Percentiles rank a stretch among this genome's conserved stretches.
These are phyloP conservation scores for bread wheat (Triticum aestivum) DNA, from an alignment of 176 grass and related monocot species.

Conservation along the genomic window DNA sequence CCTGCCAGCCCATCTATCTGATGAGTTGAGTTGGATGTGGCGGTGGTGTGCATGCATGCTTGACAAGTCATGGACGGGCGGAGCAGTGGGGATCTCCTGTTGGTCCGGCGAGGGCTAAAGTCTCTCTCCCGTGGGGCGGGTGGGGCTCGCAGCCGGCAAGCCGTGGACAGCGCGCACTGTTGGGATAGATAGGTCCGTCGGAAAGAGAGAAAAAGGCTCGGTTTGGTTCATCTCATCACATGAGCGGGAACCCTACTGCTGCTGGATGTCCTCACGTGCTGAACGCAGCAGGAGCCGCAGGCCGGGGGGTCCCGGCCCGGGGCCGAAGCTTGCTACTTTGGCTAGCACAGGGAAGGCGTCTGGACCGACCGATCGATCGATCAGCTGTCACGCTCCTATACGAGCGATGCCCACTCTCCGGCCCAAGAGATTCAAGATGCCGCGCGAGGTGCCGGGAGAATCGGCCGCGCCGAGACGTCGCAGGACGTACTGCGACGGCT, in stretches of 20 bases:
- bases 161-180: constrained; percentile 23
- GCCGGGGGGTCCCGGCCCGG: neutral
- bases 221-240: constrained; percentile 14
- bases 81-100: constrained; percentile 11
- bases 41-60: neutral
- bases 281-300: neutral
- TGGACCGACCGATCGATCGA: neutral
- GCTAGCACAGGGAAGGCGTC: neutral
- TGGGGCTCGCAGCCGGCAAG: constrained; percentile 23
- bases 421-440: neutral
- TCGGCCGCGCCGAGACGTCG: neutral
- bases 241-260: neutral
- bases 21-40: neutral
- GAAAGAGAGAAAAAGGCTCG: neutral
- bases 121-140: neutral
- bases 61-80: neutral
- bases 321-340: no score
- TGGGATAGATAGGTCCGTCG: constrained; percentile 12
- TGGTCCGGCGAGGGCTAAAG: neutral
- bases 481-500: neutral
- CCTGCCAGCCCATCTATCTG: neutral
- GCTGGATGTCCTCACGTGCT: constrained; percentile 23
- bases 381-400: neutral
- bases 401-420: neutral
- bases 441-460: neutral